Evolutionary conservation across 2,329 filamentous ascomycete genomes (phyloP), one percentile per base, ranked within the genome.

Genomic region (Fusarium continuum): DNA sequence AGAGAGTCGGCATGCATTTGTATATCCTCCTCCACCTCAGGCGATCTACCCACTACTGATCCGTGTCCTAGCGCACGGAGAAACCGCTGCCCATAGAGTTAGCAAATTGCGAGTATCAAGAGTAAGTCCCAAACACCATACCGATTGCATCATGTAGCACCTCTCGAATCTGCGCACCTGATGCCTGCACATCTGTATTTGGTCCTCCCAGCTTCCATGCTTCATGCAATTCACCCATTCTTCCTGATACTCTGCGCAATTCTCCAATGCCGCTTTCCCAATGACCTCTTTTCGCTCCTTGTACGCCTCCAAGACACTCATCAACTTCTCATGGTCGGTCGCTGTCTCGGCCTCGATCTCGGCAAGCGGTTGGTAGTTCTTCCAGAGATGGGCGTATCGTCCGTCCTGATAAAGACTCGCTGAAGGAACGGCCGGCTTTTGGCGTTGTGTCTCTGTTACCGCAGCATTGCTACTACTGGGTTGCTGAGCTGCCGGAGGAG

Each of bases 1-100:
- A 99, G 83, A 63, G 86, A 87, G 79, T 99, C 95, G 56, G 94
- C 94, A 75, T 97, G 93, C 89, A 98, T 92, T 77, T 98, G 95
- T 61, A 99, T 92, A 68, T 90, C 86, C 75, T 97, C 93, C 70
- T 97, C 91, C 46, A 91, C 84, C 25, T 88, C 83, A 1, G 83
- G 79, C 8, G 88, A 80, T 19, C 88, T 85, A 38, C 90, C 85
- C 61, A 86, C 80, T 22, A 86, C 86, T 8, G 87, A 85, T 28
- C 96, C 84, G 74, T 97, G 98, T 5, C 95, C 95, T 16, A 99
- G 79, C 2, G 93, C 93, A 76, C 94, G 93, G 23, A 99, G 80
- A 69, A 99, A 93, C 75, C 94, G 90, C 85, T 93, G 62, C 17
- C 10, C 7, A 19, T 6, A 14, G n/a, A 11, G 53, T 71, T 53